Evolutionary conservation across 805 yeast species (phyloP).

Genomic region (Wickerhamiella azyma): DNA sequence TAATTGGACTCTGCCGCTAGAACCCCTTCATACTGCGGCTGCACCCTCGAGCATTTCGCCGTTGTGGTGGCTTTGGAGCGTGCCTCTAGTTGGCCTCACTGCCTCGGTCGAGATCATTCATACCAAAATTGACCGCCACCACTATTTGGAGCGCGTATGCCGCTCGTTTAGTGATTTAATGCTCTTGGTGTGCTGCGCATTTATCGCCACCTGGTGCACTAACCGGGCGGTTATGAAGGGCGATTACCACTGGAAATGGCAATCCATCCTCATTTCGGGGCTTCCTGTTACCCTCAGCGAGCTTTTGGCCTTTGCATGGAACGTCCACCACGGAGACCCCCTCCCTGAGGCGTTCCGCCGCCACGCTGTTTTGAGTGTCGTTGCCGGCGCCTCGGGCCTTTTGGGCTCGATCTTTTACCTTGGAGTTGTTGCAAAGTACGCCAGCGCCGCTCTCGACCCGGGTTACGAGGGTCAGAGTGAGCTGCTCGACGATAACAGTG

Average conservation of each 20-base stretch:
- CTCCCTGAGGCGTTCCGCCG: neutral
- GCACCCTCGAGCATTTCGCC: neutral
- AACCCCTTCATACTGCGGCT: neutral
- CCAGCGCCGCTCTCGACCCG: slow-evolving; percentile 17
- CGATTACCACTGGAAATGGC: slow-evolving; percentile 19
- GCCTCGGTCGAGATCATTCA: slow-evolving; percentile 3
- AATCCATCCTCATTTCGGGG: slow-evolving; percentile 10
- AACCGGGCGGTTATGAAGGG: slow-evolving; percentile 13
- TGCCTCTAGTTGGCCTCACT: neutral
- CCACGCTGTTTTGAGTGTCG: neutral
- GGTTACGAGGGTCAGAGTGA: slow-evolving; percentile 20
- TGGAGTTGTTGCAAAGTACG: slow-evolving; percentile 18
- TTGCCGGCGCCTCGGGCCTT: slow-evolving; percentile 14
- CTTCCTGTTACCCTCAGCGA: slow-evolving; percentile 8
- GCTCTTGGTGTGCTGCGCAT: slow-evolving; percentile 17
- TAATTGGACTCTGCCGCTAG: slow-evolving; percentile 3
- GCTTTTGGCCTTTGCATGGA: slow-evolving; percentile 1
- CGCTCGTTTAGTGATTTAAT: slow-evolving; percentile 13
- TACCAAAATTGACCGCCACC: neutral
- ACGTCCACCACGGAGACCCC: neutral
- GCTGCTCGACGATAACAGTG: slow-evolving; percentile 20
- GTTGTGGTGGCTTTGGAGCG: slow-evolving; percentile 6
- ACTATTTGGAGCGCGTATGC: slow-evolving; percentile 9
- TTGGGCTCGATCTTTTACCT: slow-evolving; percentile 18
- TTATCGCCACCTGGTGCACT: slow-evolving; percentile 13